Conservation (phyloP, 164 flowering plant species). For the Piper betle region DNA sequence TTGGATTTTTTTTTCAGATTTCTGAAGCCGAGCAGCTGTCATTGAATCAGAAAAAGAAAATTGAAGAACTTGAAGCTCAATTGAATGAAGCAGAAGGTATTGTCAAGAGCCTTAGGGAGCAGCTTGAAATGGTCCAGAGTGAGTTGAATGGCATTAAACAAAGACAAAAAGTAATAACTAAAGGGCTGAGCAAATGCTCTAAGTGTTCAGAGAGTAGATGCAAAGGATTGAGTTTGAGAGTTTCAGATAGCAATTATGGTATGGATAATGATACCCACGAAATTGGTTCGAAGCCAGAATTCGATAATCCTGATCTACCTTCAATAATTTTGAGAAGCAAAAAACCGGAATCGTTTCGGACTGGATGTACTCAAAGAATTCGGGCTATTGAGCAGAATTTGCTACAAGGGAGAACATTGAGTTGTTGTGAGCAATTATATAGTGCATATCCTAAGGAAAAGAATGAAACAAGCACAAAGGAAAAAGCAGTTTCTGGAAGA, state of each 20-base stretch:
- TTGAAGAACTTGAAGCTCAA: conserved; percentile 84
- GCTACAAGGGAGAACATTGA: conserved; percentile 18
- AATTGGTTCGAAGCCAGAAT: conserved; percentile 3
- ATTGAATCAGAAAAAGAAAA: conserved; percentile 40
- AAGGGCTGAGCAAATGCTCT: conserved; percentile 7
- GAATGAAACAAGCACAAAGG: conserved; percentile 13
- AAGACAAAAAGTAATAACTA: conserved; percentile 8
- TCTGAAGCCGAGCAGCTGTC: conserved; percentile 43
- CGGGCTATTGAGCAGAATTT: conserved; percentile 49
- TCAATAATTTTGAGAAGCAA: conserved; percentile 50
- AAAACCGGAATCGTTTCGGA: conserved; percentile 48
- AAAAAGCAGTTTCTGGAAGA: conserved; percentile 16
- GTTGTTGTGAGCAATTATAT: conserved; percentile 23
- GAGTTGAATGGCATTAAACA: conserved; percentile 32
- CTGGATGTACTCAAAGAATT: conserved; percentile 69
- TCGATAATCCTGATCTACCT: conserved; percentile 33
- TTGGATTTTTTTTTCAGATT: conserved; percentile 26
- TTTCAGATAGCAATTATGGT: conserved; percentile 9
- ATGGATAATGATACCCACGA: conserved; percentile 3
- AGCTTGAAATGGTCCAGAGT: conserved; percentile 40
- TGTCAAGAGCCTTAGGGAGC: conserved; percentile 53
- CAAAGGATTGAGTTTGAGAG: conserved; percentile 11
- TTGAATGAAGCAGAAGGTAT: conserved; percentile 78
- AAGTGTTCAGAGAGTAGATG: conserved; percentile 13
- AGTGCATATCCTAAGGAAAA: conserved; percentile 9